Evolutionary conservation across 305 asterid genomes (phyloP), one percentile per base, ranked within the genome.

Genomic region (Rubia peregrina): DNA sequence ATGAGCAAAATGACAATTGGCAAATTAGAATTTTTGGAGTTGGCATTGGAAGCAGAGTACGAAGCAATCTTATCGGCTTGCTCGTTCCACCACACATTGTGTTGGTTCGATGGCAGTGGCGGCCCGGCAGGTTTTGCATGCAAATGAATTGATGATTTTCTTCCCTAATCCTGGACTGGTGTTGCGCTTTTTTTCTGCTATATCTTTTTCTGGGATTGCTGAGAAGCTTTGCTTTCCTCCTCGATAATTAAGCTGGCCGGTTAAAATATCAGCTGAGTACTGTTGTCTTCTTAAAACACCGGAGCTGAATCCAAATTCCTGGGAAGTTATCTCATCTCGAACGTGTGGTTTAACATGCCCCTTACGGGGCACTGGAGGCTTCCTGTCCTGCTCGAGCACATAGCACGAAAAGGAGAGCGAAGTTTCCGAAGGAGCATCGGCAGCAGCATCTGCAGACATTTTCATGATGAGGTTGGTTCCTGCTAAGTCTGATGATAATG

Each of bases 341-440:
- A 69, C 40, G 42, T 68, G 55, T 43, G 72, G 55, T 64, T 56
- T 77, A 33, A 57, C 48, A 40, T 70, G 36, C 38, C 30, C 61
- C 48, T 64, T 16, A 36, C 26, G 80, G 61, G 71, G 16, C 55
- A 48, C 9, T 2, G 65, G 10, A 21, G 68, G 22, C 73, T 77
- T 78, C 73, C 76, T 78, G n/a, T 86, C 83, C 61, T 81, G 86
- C 43, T 70, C 66, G 66, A 84, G 77, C 44, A 86, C 80, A 1
- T 86, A 80, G 77, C 85, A 77, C 41, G 90, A 42, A 42, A 90
- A 90, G 67, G 95, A 84, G 73, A 88, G 87, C 0, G 95, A 88
- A 63, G 83, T 84, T 8, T 75, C 77, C 0, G 95, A 85, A 75
- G 82, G 61, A 13, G 70, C 49, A 75, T 90, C 89, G 14, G 76